Percentiles rank a stretch among this genome's conserved stretches.
These are phyloP conservation scores for Acephala macrosclerotiorum DNA, from an alignment of 2,329 filamentous ascomycete genomes.

Conservation along the genomic window DNA sequence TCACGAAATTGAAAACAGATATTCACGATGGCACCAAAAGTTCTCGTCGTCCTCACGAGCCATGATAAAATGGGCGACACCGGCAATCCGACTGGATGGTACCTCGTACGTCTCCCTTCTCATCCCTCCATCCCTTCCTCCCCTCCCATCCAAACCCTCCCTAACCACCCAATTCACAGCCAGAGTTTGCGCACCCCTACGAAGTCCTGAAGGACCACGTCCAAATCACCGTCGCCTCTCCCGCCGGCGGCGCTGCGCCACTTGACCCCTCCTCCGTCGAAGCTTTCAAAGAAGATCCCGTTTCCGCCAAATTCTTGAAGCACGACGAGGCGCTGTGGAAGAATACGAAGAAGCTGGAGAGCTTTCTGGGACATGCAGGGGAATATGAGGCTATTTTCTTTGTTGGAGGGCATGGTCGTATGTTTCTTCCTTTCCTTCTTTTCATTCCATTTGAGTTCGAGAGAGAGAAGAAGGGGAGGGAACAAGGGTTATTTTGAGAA, in stretches of 20 bases:
- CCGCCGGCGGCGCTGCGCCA: slow-evolving; percentile 51
- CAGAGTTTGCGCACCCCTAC: slow-evolving; percentile 57
- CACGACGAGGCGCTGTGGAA: slow-evolving; percentile 58
- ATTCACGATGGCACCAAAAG: slow-evolving; percentile 48
- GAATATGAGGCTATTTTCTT: slow-evolving; percentile 65
- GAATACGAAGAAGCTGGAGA: slow-evolving; percentile 57
- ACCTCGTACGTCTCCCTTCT: slow-evolving; percentile 48
- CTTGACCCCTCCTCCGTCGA: slow-evolving; percentile 54
- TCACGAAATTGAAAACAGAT: neutral
- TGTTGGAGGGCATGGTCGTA: slow-evolving; percentile 65
- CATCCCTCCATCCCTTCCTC: slow-evolving; percentile 1
- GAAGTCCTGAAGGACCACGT: slow-evolving; percentile 50
- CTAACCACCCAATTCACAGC: slow-evolving; percentile 44
- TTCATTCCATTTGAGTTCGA: too few species aligned
- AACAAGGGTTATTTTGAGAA: neutral
- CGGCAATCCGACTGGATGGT: slow-evolving; percentile 60
- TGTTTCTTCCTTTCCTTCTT: slow-evolving; percentile 31
- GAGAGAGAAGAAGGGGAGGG: too few species aligned
- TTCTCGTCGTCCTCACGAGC: slow-evolving; percentile 61
- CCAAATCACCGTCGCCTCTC: slow-evolving; percentile 53
- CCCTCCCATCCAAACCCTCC: neutral
- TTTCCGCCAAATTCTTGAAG: slow-evolving; percentile 51
- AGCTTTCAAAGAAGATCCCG: slow-evolving; percentile 49
- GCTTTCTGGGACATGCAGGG: slow-evolving; percentile 53
- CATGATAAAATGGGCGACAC: slow-evolving; percentile 39